Percentiles rank a stretch among this genome's conserved stretches.
phyloP scores from a whole-genome alignment of 2,329 filamentous ascomycete species.

The Talaromyces verruculosus region DNA sequence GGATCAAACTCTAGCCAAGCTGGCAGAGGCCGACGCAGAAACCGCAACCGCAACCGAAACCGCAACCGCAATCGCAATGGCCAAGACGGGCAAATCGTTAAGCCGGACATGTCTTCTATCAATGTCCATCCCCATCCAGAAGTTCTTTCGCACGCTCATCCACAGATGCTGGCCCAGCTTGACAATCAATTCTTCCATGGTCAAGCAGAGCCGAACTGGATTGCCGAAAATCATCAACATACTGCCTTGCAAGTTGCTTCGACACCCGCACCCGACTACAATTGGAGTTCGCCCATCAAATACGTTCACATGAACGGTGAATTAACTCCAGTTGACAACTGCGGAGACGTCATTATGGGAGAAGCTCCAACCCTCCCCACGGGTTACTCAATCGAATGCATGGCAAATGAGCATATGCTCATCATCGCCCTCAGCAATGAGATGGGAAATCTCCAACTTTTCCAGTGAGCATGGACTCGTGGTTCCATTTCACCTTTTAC shows the following conservation, averaged over 20 bases:
- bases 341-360: conserved; percentile 19
- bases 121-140: conserved; percentile 3
- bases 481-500: conserved; percentile 12
- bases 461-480: conserved; percentile 14
- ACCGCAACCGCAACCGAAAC: conserved; percentile 12
- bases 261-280: neutral
- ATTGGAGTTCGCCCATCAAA: conserved; percentile 8
- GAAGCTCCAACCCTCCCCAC: conserved; percentile 15
- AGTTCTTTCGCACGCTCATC: neutral
- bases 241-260: conserved; percentile 15
- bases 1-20: conserved; percentile 1
- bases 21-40: neutral
- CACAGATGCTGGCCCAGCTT: neutral
- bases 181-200: conserved; percentile 2
- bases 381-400: neutral
- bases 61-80: neutral
- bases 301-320: conserved; percentile 14
- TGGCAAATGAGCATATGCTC: conserved; percentile 7
- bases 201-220: conserved; percentile 2
- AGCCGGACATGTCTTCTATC: neutral
- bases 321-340: conserved; percentile 11
- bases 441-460: neutral
- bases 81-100: neutral
- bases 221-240: neutral
- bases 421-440: conserved; percentile 14